phyloP scores from a whole-genome alignment of 1,139 yeast species.

The Debaryomycetaceae sp. region DNA sequence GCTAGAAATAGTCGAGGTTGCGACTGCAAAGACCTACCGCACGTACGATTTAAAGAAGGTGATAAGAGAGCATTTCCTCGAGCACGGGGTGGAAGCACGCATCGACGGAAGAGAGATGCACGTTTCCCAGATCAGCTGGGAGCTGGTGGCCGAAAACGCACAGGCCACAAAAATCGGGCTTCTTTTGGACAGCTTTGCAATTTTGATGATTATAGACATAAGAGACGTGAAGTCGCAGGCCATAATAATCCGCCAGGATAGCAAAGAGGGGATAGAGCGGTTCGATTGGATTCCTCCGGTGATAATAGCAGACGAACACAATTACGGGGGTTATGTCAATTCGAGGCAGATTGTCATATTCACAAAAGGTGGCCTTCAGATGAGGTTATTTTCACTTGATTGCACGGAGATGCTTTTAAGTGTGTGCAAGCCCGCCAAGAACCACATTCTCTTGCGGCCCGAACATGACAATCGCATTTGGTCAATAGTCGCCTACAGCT shows the following conservation, averaged over 20 bases:
- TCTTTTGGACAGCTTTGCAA: constrained; percentile 16
- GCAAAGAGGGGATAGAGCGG: constrained; percentile 26
- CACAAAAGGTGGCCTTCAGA: constrained; percentile 23
- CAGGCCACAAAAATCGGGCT: constrained; percentile 25
- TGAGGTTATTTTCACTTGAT: constrained; percentile 37
- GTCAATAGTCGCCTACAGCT: constrained; percentile 24
- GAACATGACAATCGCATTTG: constrained; percentile 19
- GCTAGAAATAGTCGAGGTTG: constrained; percentile 7
- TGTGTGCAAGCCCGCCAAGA: constrained; percentile 26
- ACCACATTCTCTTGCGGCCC: constrained; percentile 16
- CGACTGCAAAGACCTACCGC: constrained; percentile 3
- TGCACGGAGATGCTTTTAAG: constrained; percentile 32
- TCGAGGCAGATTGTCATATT: constrained; percentile 33
- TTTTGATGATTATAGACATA: constrained; percentile 25
- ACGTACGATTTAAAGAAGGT: constrained; percentile 9
- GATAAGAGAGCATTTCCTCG: constrained; percentile 3
- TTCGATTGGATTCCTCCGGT: constrained; percentile 36
- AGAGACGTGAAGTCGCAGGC: constrained; percentile 19
- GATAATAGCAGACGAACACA: constrained; percentile 5
- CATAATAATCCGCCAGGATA: constrained; percentile 25
- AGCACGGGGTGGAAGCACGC: constrained; percentile 1
- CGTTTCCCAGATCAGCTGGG: constrained; percentile 26
- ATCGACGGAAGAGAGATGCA: not conserved
- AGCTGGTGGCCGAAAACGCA: constrained; percentile 11
- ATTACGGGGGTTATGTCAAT: constrained; percentile 29